phyloP scores from a whole-genome alignment of 768 basidiomycete species.

The Podaxis sp. region DNA sequence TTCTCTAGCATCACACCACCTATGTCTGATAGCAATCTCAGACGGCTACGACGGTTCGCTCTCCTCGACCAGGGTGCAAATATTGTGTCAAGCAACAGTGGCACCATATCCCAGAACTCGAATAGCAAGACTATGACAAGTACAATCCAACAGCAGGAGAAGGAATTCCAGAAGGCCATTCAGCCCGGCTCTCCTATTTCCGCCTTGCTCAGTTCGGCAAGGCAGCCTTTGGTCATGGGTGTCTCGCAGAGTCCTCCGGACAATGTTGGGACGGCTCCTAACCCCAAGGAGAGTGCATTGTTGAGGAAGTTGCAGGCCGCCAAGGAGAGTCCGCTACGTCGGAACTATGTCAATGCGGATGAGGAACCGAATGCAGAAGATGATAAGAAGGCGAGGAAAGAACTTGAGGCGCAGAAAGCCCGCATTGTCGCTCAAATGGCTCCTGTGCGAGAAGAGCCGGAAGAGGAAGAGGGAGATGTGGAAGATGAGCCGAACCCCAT shows the following conservation, averaged over 20 bases:
- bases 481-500: constrained; percentile 32
- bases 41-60: constrained; percentile 59
- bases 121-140: constrained; percentile 46
- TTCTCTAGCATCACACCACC: constrained; percentile 65
- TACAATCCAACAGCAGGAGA: constrained; percentile 83
- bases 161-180: constrained; percentile 95
- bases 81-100: constrained; percentile 3
- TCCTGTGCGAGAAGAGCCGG: constrained; percentile 50
- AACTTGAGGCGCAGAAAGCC: constrained; percentile 88
- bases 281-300: constrained; percentile 38
- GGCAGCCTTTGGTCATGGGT: constrained; percentile 81
- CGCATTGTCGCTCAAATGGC: constrained; percentile 95
- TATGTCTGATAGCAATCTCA: constrained; percentile 69
- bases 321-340: constrained; percentile 55
- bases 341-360: constrained; percentile 26
- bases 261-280: constrained; percentile 14
- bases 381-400: constrained; percentile 52
- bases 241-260: constrained; percentile 27
- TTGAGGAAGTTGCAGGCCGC: constrained; percentile 60
- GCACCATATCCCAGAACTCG: constrained; percentile 18
- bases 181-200: constrained; percentile 95
- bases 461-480: constrained; percentile 32
- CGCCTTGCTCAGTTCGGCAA: constrained; percentile 83
- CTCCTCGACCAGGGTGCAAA: constrained; percentile 59
- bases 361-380: constrained; percentile 34